Evolutionary conservation across 2,329 filamentous ascomycete genomes (phyloP), one percentile per base, ranked within the genome.

Genomic region (Calonectria honghensis): DNA sequence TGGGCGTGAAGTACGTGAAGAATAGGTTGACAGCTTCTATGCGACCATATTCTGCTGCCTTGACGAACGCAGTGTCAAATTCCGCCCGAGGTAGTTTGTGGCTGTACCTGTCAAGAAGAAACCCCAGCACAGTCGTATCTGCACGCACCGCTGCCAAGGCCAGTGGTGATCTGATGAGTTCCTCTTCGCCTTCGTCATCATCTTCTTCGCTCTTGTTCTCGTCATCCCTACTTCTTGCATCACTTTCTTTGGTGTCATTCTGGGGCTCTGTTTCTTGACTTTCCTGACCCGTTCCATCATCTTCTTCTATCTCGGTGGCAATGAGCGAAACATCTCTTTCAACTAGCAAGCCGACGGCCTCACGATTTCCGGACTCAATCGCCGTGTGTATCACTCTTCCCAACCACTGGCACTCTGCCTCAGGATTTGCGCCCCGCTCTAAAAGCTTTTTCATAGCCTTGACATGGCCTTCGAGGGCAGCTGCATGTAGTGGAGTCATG

Each of bases 371-470:
- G 1, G 85, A 87, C 13, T 79, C 81, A 13, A 87, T 87, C 1
- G 86, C 86, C 0, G 85, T 83, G 50, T 86, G 87, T 20, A 87
- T 82, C 0, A 87, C 85, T 0, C 85, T 68, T 79, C 80, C 29
- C 78, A 24, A 24, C 24, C 78, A 1, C 74, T 65, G 9, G 76
- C 79, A 59, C 72, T 75, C 32, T 1, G 85, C 84, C 54, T 87
- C 86, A 0, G 84, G 79, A 39, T 86, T 79, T 3, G 86, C 86
- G 7, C 83, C 83, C 72, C 83, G 79, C 18, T 84, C 72, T 0
- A 87, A 77, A 3, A 87, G 78, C 65, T 84, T 86, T 20, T 80
- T 80, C 86, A 87, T 87, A 4, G 86, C 84, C 29, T 84, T 82
- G 4, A 86, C 82, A 31, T 86, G 81, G 11, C 85, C 86, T 5